Evolutionary conservation across 306 rosid genomes (phyloP).

Genomic region (Urtica urens): DNA sequence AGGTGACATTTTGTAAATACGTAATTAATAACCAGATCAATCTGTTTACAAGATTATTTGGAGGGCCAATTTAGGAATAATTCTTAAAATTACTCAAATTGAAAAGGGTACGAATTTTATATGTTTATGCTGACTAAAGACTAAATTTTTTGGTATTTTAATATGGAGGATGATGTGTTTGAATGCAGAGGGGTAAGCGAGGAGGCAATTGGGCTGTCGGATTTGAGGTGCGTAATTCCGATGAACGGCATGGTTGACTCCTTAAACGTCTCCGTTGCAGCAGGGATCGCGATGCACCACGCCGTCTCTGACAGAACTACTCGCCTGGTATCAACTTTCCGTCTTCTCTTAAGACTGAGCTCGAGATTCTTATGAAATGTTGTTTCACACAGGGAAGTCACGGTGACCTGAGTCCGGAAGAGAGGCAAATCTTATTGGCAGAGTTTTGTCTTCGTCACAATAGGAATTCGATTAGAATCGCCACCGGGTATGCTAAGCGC

Average conservation of each 20-base stretch:
- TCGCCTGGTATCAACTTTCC: constrained; percentile 38
- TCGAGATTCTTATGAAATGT: too few species aligned
- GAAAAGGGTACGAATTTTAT: too few species aligned
- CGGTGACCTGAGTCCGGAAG: constrained; percentile 62
- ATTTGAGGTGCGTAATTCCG: constrained; percentile 74
- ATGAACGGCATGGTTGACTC: constrained; percentile 97
- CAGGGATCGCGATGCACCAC: constrained; percentile 92
- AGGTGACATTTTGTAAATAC: too few species aligned
- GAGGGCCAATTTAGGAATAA: too few species aligned
- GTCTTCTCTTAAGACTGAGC: background rate
- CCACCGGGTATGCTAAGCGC: constrained; percentile 53
- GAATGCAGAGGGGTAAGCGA: constrained; percentile 69
- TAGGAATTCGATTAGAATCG: constrained; percentile 48
- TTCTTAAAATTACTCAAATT: too few species aligned
- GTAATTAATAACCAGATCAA: too few species aligned
- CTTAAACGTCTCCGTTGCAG: constrained; percentile 92
- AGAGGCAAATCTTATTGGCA: constrained; percentile 69
- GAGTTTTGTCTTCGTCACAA: constrained; percentile 79
- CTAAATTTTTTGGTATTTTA: too few species aligned
- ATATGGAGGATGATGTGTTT: too few species aligned
- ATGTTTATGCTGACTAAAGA: too few species aligned
- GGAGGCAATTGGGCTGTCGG: constrained; percentile 79
- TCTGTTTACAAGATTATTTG: too few species aligned
- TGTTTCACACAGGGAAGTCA: constrained; percentile 54
- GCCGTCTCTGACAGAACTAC: constrained; percentile 74